Conservation (phyloP, 148 eudicot species). For the Persicaria tinctoria region DNA sequence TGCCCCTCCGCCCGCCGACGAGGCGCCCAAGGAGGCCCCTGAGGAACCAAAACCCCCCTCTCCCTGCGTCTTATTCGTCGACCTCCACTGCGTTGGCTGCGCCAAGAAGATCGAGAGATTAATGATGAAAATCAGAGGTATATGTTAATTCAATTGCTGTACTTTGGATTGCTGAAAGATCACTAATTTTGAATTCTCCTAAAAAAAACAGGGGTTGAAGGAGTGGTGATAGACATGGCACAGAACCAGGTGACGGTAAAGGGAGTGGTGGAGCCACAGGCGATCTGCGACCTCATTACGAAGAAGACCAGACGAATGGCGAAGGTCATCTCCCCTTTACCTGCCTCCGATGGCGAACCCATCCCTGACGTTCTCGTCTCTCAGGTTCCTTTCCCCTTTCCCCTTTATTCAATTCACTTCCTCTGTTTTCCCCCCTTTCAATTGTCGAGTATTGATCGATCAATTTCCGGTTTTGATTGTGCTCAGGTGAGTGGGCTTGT, state of each 20-base stretch:
- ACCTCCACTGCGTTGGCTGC: slow-evolving; percentile 95
- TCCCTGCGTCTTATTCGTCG: slow-evolving; percentile 64
- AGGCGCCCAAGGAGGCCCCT: slow-evolving; percentile 34
- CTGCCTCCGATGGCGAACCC: slow-evolving; percentile 74
- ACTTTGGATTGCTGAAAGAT: neutral
- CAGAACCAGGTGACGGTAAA: slow-evolving; percentile 73
- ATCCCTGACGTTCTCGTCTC: slow-evolving; percentile 68
- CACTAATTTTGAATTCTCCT: neutral
- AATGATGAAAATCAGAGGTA: slow-evolving; percentile 68
- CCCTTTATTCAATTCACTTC: neutral
- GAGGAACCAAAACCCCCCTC: slow-evolving; percentile 57
- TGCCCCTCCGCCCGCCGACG: slow-evolving; percentile 14
- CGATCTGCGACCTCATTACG: slow-evolving; percentile 49
- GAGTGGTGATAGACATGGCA: slow-evolving; percentile 58
- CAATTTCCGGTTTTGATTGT: neutral
- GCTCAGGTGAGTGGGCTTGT: slow-evolving; percentile 64
- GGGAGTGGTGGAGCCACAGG: slow-evolving; percentile 83
- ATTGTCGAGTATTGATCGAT: neutral
- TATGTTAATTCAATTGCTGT: neutral
- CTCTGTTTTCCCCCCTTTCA: no score
- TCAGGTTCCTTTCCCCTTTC: slow-evolving; percentile 38
- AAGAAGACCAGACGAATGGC: slow-evolving; percentile 76
- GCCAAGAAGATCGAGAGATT: slow-evolving; percentile 85
- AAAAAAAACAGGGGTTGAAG: slow-evolving; percentile 66
- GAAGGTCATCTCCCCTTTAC: slow-evolving; percentile 74